Base-by-base conservation (phyloP, 805 yeast genomes). In the Kluyveromyces lactis region DNA sequence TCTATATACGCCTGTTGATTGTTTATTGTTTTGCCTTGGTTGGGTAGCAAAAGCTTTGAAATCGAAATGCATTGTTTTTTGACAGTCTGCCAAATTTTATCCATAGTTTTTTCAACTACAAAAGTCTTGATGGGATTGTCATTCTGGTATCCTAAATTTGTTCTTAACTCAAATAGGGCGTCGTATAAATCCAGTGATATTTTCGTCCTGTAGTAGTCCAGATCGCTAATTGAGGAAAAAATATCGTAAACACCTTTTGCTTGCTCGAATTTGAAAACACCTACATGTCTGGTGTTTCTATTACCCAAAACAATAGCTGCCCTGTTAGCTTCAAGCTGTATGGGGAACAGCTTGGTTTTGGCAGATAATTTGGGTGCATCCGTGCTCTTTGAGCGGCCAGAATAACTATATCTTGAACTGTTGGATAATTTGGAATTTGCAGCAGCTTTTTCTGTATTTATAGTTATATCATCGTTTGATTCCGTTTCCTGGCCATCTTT, bases 291-390 rank as follows among this genome's bases (percentile, higher is more conserved):
- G 0, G 96, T 86, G 12, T 75, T 71, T 43, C 71, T 68, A 58
- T 89, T 90, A 7, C 98, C 98, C 16, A 86, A 52, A 1, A 86
- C 81, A 19, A 86, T 36, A 0, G 95, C 81, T 1, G 90, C 86
- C 41, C 75, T 80, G 33, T 67, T 72, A 10, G 85, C 65, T 6
- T 64, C 60, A 2, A 86, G 36, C 11, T 74, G 72, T 2, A 90
- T 48, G 0, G 98, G 98, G 9, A 86, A 62, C 4, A 34, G 12
- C 19, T 26, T 34, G 16, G 18, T 10, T 11, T 8, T 8, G 13
- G 19, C 18, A 15, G 37, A 26, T 18, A 9, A 42, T 40, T 3
- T 40, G 34, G 12, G 45, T 40, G 1, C 44, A 31, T 13, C 47
- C 42, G 12, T 21, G 15, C 5, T 32, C 4, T 32, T 19, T 12